Percentiles rank a stretch among this genome's conserved stretches.
These are phyloP conservation scores for Amanita jacksonii DNA, from an alignment of 768 basidiomycete species.

Conservation along the genomic window DNA sequence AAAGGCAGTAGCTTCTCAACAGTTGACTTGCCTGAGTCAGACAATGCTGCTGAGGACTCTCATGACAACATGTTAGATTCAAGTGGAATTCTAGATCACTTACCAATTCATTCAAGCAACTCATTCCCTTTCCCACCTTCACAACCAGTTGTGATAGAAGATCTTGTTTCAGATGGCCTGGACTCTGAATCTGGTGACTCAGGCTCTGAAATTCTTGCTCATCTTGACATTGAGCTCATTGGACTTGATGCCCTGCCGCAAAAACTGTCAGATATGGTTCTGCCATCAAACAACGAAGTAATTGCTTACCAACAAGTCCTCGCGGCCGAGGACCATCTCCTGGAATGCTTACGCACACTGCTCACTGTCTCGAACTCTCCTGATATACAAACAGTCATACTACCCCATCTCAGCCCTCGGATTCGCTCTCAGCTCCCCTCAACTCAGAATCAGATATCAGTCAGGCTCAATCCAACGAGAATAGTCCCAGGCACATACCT, in stretches of 20 bases:
- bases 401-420: conserved; percentile 2
- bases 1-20: not conserved
- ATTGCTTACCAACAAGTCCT: conserved; percentile 2
- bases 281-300: conserved; percentile 1
- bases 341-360: not conserved
- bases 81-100: not conserved
- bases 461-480: not conserved
- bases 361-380: conserved; percentile 2
- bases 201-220: conserved; percentile 1
- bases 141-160: not conserved
- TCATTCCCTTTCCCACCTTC: not conserved
- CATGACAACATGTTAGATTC: not conserved
- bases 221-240: not conserved
- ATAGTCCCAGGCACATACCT: not conserved
- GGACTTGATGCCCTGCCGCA: not conserved
- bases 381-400: not conserved
- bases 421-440: conserved; percentile 1
- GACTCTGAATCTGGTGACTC: no score
- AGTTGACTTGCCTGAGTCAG: not conserved
- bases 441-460: conserved; percentile 1
- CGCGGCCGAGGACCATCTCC: conserved; percentile 1
- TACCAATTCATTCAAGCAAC: not conserved
- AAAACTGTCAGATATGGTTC: not conserved
- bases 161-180: not conserved
- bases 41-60: not conserved